These are phyloP conservation scores for Cinchona pubescens DNA, from an alignment of 257 asterid genomes.

Conservation along the genomic window DNA sequence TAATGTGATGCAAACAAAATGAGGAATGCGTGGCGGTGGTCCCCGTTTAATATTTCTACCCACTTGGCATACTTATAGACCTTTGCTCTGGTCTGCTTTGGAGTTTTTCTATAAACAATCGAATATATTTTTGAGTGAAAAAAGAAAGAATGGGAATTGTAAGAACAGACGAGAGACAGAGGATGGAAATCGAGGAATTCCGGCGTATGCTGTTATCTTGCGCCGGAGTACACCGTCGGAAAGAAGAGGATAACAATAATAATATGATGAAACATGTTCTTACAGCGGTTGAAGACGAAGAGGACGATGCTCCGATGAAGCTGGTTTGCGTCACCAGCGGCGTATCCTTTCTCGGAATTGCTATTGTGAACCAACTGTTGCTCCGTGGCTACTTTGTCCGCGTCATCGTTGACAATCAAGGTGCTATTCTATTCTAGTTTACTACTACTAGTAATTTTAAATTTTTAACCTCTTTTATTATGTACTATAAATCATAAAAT, in stretches of 20 bases:
- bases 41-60: no score
- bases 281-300: conserved; percentile 14
- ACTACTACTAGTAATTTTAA: no score
- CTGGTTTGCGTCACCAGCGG: conserved; percentile 90
- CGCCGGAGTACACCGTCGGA: conserved; percentile 59
- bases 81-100: no score
- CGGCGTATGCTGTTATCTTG: conserved; percentile 68
- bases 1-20: no score
- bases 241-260: conserved; percentile 40
- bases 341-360: conserved; percentile 80
- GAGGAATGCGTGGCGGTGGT: no score
- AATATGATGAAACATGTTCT: neutral
- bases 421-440: conserved; percentile 30
- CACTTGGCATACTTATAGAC: neutral
- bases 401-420: conserved; percentile 71
- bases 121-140: no score
- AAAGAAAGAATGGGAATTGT: conserved; percentile 57
- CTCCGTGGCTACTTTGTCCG: conserved; percentile 86
- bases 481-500: no score
- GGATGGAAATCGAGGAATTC: conserved; percentile 70
- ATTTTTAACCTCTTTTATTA: no score
- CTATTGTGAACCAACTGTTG: conserved; percentile 76
- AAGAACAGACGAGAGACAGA: conserved; percentile 46
- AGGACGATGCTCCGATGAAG: conserved; percentile 42
- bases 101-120: no score